Conservation (phyloP, 495 filamentous ascomycete genomes). For the Aspergillus homomorphus region DNA sequence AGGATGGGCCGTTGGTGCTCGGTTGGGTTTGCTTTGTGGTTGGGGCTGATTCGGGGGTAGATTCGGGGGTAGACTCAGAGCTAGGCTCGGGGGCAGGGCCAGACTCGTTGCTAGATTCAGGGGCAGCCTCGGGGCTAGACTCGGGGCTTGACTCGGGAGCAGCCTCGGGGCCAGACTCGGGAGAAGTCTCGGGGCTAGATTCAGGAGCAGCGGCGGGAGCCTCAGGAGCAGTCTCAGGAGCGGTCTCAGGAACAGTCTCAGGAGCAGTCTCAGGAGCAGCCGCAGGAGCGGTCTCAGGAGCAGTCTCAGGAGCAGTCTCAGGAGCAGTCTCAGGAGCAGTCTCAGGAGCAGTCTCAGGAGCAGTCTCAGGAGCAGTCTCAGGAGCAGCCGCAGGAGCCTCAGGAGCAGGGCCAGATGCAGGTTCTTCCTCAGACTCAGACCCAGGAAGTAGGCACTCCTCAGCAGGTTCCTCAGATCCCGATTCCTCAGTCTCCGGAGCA, state of each 20-base stretch:
- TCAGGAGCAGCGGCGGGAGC: background rate
- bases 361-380: background rate
- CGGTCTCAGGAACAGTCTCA: background rate
- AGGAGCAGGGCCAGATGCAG: conserved; percentile 4
- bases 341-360: background rate
- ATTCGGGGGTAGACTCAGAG: no score
- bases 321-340: background rate
- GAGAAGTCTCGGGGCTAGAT: background rate
- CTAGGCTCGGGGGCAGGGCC: no score
- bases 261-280: background rate
- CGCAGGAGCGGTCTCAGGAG: background rate
- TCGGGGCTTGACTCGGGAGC: background rate
- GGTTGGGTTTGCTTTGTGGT: no score
- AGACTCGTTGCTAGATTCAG: background rate
- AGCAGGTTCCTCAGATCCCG: no score
- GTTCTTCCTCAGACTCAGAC: conserved; percentile 1
- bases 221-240: background rate
- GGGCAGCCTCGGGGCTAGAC: background rate
- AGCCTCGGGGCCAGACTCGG: background rate
- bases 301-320: background rate
- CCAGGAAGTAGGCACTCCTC: no score
- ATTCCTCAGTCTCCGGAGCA: conserved; percentile 4
- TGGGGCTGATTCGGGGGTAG: no score
- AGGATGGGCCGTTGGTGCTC: no score
- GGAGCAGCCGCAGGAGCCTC: background rate